Conservation (phyloP, 1,284 basidiomycete genomes). For the Microbotryomycetes sp. region DNA sequence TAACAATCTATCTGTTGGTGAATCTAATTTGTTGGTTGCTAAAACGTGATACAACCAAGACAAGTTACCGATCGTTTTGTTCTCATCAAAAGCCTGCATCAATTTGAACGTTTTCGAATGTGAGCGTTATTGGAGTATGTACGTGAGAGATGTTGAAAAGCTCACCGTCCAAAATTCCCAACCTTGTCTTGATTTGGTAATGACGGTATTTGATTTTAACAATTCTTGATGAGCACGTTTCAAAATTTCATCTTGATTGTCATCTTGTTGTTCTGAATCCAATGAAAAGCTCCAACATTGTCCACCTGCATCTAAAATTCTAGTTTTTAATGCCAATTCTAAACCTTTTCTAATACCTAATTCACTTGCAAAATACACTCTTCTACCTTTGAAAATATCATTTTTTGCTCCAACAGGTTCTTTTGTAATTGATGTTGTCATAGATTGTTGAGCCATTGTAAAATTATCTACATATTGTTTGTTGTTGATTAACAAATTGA, state of each 20-base stretch:
- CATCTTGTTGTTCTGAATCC: conserved; percentile 18
- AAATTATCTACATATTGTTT: not conserved
- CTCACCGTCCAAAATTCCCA: conserved; percentile 55
- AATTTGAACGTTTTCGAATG: not conserved
- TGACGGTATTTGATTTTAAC: conserved; percentile 55
- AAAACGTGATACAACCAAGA: conserved; percentile 75
- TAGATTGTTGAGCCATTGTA: too few relatives aligned
- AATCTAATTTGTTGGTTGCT: conserved; percentile 54
- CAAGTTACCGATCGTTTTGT: conserved; percentile 66
- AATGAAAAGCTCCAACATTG: conserved; percentile 45
- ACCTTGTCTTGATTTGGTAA: conserved; percentile 63
- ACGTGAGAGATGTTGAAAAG: not conserved
- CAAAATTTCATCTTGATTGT: conserved; percentile 32
- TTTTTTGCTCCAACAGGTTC: not conserved
- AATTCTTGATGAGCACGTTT: conserved; percentile 34
- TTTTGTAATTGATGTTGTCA: too few relatives aligned
- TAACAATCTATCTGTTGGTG: conserved; percentile 60
- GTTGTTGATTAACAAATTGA: not conserved
- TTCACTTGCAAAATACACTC: conserved; percentile 53
- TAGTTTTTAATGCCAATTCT: conserved; percentile 52
- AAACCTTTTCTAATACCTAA: conserved; percentile 52
- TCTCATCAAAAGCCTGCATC: conserved; percentile 51
- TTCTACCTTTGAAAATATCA: conserved; percentile 50
- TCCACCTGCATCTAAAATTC: conserved; percentile 57
- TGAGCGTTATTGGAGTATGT: not conserved